These are phyloP conservation scores for Centella asiatica DNA, from an alignment of 129 eudicot species.

Conservation along the genomic window DNA sequence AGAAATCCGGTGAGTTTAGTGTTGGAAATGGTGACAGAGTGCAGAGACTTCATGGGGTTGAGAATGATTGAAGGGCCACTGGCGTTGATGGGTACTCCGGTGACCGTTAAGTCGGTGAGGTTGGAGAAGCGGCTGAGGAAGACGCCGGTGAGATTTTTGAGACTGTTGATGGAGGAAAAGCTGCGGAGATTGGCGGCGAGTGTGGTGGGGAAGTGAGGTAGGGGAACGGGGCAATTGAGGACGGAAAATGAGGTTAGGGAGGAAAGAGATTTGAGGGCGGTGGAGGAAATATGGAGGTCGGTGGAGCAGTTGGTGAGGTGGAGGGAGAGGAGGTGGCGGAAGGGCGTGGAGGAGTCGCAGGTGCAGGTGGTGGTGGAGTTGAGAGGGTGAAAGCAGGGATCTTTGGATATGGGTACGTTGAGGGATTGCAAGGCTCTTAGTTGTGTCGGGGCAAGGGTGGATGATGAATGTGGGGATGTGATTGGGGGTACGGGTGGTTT, in stretches of 20 bases:
- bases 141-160: conserved; percentile 70
- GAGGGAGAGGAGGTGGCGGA: conserved; percentile 77
- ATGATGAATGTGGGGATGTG: conserved; percentile 21
- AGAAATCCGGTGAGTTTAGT: conserved; percentile 57
- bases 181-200: conserved; percentile 58
- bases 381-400: conserved; percentile 50
- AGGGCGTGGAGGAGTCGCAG: conserved; percentile 65
- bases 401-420: conserved; percentile 57
- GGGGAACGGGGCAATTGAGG: conserved; percentile 57
- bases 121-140: conserved; percentile 57
- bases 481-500: too few species aligned
- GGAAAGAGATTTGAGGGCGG: conserved; percentile 64
- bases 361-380: conserved; percentile 47
- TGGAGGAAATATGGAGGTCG: conserved; percentile 45
- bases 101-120: conserved; percentile 29
- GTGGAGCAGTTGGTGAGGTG: conserved; percentile 64
- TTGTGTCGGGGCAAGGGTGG: conserved; percentile 76
- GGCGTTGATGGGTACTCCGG: conserved; percentile 43
- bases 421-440: conserved; percentile 73
- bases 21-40: conserved; percentile 37
- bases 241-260: conserved; percentile 55
- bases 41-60: conserved; percentile 33
- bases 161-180: conserved; percentile 63
- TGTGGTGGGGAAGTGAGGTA: conserved; percentile 45
- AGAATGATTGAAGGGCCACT: conserved; percentile 61